Evolutionary conservation across 495 filamentous ascomycete species (phyloP).

Genomic region (Astrocystis sublimbata): DNA sequence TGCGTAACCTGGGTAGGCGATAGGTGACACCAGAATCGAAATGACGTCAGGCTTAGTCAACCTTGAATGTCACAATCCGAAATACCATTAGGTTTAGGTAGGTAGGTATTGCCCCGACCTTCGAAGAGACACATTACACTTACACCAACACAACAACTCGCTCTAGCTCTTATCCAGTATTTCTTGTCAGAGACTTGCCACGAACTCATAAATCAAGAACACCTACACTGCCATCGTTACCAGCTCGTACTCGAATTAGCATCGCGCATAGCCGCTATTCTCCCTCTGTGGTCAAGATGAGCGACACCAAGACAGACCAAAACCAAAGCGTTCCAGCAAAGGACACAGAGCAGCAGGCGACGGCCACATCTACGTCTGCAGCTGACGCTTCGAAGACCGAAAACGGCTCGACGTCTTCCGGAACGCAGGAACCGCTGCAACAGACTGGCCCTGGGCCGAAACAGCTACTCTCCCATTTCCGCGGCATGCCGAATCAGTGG

Average conservation of each 20-base stretch:
- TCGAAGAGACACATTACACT: not conserved
- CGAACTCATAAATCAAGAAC: too few species aligned
- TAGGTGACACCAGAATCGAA: not conserved
- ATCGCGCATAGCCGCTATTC: not conserved
- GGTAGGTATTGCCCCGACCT: too few species aligned
- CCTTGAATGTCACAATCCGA: conserved; percentile 1
- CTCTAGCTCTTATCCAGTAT: too few species aligned
- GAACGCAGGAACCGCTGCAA: conserved; percentile 1
- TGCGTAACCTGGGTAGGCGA: too few species aligned
- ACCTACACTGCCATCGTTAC: not conserved
- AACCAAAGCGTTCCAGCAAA: conserved; percentile 10
- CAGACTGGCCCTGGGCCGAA: conserved; percentile 12
- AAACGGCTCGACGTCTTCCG: not conserved
- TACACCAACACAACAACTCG: not conserved
- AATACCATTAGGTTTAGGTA: not conserved
- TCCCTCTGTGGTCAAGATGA: not conserved
- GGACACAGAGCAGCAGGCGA: not conserved
- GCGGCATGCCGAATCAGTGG: conserved; percentile 36
- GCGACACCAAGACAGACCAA: not conserved
- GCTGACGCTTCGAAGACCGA: not conserved
- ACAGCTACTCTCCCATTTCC: conserved; percentile 24
- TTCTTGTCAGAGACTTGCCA: not conserved
- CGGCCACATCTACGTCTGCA: not conserved
- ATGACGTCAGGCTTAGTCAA: conserved; percentile 19
- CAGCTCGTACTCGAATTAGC: not conserved